Evolutionary conservation across 345 rosid genomes (phyloP).

Genomic region (Lepidium aucheri): DNA sequence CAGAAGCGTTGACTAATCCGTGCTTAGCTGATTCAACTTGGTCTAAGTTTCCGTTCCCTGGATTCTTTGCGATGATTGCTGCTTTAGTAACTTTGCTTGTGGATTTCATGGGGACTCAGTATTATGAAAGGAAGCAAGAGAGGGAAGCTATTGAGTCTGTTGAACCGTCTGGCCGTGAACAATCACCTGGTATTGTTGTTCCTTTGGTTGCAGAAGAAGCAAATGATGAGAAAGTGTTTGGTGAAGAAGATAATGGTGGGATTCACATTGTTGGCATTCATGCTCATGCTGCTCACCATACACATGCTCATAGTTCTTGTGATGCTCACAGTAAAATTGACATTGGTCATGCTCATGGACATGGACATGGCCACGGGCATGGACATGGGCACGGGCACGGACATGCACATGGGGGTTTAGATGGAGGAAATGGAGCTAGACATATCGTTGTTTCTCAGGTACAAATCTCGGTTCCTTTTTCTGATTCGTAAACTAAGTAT

Average conservation of each 20-base stretch:
- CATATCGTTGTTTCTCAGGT: constrained; percentile 94
- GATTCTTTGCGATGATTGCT: constrained; percentile 89
- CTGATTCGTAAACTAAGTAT: background rate
- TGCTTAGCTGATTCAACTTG: constrained; percentile 66
- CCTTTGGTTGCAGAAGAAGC: constrained; percentile 18
- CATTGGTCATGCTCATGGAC: constrained; percentile 10
- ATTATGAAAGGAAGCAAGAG: constrained; percentile 77
- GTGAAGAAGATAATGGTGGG: constrained; percentile 76
- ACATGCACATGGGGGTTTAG: constrained; percentile 29
- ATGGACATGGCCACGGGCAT: constrained; percentile 8
- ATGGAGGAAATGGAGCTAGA: constrained; percentile 44
- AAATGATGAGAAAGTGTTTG: constrained; percentile 49
- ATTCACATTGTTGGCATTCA: constrained; percentile 89
- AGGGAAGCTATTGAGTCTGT: constrained; percentile 33
- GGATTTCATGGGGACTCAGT: constrained; percentile 87
- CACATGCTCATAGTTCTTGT: constrained; percentile 50
- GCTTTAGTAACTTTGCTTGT: constrained; percentile 62
- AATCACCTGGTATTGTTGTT: constrained; percentile 27
- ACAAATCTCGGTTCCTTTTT: background rate
- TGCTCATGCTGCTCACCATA: constrained; percentile 87
- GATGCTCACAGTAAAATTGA: constrained; percentile 31
- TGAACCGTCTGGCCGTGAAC: constrained; percentile 26
- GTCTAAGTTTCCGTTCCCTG: constrained; percentile 85
- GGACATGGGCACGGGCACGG: background rate
- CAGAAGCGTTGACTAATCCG: constrained; percentile 46